phyloP scores from a whole-genome alignment of 2,329 filamentous ascomycete species.

The Hypoxylon sp. region DNA sequence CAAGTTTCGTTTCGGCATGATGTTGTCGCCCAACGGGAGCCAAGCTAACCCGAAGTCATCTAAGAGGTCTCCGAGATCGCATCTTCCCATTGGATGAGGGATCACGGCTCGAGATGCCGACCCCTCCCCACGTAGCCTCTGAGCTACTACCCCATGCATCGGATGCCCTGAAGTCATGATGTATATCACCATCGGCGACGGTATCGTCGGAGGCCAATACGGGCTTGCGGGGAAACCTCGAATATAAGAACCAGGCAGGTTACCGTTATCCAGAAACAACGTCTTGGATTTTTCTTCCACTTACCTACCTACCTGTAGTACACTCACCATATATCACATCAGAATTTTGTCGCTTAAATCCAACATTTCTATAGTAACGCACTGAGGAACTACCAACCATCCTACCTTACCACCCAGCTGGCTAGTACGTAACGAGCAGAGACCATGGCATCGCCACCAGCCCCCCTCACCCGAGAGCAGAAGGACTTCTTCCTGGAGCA shows the following conservation, averaged over 20 bases:
- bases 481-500: conserved; percentile 60
- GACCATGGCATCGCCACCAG: conserved; percentile 40
- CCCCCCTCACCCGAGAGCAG: conserved; percentile 43
- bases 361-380: neutral
- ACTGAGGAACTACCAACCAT: neutral
- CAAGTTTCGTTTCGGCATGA: conserved; percentile 17
- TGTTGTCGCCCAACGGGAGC: conserved; percentile 2
- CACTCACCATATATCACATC: neutral
- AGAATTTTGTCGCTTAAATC: neutral
- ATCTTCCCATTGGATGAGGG: conserved; percentile 18
- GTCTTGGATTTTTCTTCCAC: neutral
- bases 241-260: neutral
- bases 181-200: conserved; percentile 11
- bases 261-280: neutral
- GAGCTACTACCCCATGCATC: conserved; percentile 22
- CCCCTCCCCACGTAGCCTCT: conserved; percentile 27
- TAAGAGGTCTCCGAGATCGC: conserved; percentile 38
- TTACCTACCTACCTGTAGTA: neutral
- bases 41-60: conserved; percentile 29
- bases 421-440: neutral
- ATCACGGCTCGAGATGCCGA: conserved; percentile 32
- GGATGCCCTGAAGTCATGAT: conserved; percentile 8
- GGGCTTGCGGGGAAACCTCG: neutral
- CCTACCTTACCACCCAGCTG: neutral
- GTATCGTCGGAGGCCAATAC: neutral